Evolutionary conservation across 345 rosid species (phyloP).

Genomic region (Luvunga scandens): DNA sequence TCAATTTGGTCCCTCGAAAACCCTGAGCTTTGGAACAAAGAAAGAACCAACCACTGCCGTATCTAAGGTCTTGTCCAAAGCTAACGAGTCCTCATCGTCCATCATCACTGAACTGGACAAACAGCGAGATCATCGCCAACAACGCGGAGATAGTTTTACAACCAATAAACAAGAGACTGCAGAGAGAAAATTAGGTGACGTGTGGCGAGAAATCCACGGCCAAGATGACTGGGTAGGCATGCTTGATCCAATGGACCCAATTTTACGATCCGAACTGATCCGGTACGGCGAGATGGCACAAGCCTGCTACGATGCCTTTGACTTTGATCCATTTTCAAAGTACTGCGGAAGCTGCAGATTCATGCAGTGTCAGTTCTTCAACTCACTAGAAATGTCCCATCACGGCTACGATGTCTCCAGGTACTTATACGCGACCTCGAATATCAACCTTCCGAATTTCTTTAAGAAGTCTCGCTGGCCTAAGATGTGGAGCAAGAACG

Average conservation of each 20-base stretch:
- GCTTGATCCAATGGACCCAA: constrained; percentile 75
- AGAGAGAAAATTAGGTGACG: constrained; percentile 35
- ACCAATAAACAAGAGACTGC: constrained; percentile 10
- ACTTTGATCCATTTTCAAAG: constrained; percentile 67
- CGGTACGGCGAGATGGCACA: constrained; percentile 93
- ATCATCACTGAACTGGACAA: constrained; percentile 29
- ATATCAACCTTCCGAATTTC: constrained; percentile 73
- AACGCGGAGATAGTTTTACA: constrained; percentile 7
- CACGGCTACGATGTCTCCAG: constrained; percentile 63
- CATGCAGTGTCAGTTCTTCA: constrained; percentile 50
- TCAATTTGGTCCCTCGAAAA: not conserved
- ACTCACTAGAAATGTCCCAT: constrained; percentile 39
- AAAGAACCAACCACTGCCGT: not conserved
- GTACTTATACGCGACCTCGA: constrained; percentile 71
- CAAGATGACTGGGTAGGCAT: constrained; percentile 71
- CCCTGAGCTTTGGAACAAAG: constrained; percentile 4
- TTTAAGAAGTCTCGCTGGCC: constrained; percentile 86
- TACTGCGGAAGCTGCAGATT: constrained; percentile 78
- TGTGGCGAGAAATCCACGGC: constrained; percentile 80
- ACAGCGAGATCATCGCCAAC: not conserved
- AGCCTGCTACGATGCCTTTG: constrained; percentile 82
- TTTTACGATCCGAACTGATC: constrained; percentile 70
- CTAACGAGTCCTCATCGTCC: constrained; percentile 37
- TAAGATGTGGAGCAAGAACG: constrained; percentile 76
- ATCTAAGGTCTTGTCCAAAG: constrained; percentile 25